Evolutionary conservation across 208 protist species (phyloP), one percentile per base, ranked within the genome.

Genomic region (Kentomonas sorsogonicus): DNA sequence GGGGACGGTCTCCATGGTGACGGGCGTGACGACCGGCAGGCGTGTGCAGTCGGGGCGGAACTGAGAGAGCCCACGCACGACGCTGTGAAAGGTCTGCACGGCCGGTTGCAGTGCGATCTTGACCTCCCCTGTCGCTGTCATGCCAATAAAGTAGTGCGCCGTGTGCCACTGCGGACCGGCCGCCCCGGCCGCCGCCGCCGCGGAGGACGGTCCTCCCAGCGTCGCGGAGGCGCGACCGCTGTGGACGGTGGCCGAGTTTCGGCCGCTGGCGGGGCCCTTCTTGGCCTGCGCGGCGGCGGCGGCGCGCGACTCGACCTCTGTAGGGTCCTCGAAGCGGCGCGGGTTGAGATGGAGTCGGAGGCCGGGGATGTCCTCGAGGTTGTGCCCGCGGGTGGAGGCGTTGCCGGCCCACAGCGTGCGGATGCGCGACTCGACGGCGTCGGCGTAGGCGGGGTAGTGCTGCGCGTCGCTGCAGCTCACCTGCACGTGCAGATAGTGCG

Each of bases 391-490:
- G 9, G 74, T 79, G n/a, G 65, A 60, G 26, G 77, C 80, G 20
- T 84, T 92, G 47, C 83, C 85, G 26, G 77, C 59, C 85, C 88
- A 95, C 31, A 95, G 63, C 33, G 87, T 78, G 44, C 86, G 81
- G 38, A 95, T 89, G 61, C 79, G 73, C 22, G 86, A 89, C 69
- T 95, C 89, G 40, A 95, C 89, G n/a, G 69, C 81, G 58, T 91
- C 83, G 0, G 74, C 74, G 69, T 93, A 95, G 23, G 79, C 82
- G 44, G 89, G 73, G 60, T 93, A 95, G 10, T 69, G 51, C 57
- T 90, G 79, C 22, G 80, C 47, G 46, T 95, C 82, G 16, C 53
- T 82, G 67, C 85, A 91, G 6, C 77, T 54, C 3, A 94, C 72
- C 45, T 79, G 72, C 1, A 96, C 60, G 57, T 93, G 85, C 25